Conservation (phyloP, 2,329 filamentous ascomycete species). For the Grosmannia huntii region DNA sequence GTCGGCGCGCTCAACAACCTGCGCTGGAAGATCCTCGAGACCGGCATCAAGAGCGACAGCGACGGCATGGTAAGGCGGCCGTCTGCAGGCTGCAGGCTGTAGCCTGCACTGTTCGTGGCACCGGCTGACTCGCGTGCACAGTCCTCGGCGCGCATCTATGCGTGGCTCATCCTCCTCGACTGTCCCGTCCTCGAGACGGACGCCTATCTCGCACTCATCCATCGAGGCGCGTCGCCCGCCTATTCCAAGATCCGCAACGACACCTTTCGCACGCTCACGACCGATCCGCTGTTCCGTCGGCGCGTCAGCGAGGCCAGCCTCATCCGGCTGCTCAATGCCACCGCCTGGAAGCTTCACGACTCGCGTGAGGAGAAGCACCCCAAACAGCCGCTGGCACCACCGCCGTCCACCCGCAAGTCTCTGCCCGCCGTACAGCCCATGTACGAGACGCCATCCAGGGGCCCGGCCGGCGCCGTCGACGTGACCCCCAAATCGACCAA, state of each 20-base stretch:
- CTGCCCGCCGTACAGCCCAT: conserved; percentile 4
- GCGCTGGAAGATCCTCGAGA: conserved; percentile 59
- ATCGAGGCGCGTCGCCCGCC: conserved; percentile 84
- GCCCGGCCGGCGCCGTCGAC: not conserved
- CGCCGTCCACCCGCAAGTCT: conserved; percentile 12
- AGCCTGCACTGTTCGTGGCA: too few species aligned
- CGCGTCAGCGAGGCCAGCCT: conserved; percentile 91
- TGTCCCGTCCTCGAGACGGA: conserved; percentile 76
- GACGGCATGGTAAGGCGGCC: conserved; percentile 60
- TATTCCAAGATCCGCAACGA: conserved; percentile 98
- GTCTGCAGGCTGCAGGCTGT: conserved; percentile 16
- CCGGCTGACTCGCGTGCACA: conserved; percentile 22
- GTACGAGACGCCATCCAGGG: not conserved
- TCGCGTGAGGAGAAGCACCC: conserved; percentile 36
- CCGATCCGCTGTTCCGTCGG: conserved; percentile 90
- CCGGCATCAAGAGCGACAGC: conserved; percentile 61
- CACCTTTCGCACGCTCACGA: conserved; percentile 91
- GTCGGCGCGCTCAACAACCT: conserved; percentile 54
- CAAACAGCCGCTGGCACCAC: not conserved
- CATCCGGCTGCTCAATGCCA: conserved; percentile 85
- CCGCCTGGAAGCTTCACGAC: conserved; percentile 89
- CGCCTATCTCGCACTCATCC: conserved; percentile 77
- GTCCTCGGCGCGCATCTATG: conserved; percentile 88
- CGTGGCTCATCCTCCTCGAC: conserved; percentile 90
- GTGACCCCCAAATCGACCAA: conserved; percentile 19